phyloP scores from a whole-genome alignment of 768 basidiomycete genomes.

The Paxillus rubicundulus region DNA sequence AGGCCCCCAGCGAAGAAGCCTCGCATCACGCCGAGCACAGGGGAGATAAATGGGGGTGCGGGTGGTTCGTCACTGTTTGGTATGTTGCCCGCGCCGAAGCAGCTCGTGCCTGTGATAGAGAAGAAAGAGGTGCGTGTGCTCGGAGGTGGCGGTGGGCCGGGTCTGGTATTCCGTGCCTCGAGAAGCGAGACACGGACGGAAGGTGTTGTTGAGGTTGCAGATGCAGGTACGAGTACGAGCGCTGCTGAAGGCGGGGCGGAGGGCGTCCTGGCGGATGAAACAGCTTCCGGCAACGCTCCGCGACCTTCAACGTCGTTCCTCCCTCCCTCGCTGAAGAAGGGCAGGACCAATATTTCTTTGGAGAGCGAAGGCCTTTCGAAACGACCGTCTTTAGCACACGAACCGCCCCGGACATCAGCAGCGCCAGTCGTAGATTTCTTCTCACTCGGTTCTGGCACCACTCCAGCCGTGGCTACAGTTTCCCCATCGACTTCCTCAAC shows the following conservation, averaged over 20 bases:
- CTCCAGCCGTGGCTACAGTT: constrained; percentile 4
- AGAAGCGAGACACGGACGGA: constrained; percentile 8
- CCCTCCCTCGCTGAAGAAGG: constrained; percentile 58
- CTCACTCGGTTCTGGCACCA: constrained; percentile 47
- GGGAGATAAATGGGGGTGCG: constrained; percentile 30
- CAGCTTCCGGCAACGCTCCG: background rate
- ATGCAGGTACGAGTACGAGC: constrained; percentile 14
- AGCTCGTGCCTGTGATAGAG: constrained; percentile 37
- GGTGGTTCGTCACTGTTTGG: constrained; percentile 63
- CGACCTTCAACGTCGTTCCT: constrained; percentile 46
- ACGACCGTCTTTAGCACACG: constrained; percentile 8
- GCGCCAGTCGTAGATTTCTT: constrained; percentile 61
- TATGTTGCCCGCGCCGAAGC: constrained; percentile 77
- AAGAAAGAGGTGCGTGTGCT: constrained; percentile 50
- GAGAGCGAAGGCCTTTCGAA: constrained; percentile 35
- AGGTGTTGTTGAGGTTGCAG: constrained; percentile 22
- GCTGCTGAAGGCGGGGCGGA: constrained; percentile 13
- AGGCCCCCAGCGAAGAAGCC: constrained; percentile 60
- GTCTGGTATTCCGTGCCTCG: constrained; percentile 55
- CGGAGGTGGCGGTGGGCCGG: constrained; percentile 60
- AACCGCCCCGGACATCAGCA: constrained; percentile 12
- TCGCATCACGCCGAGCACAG: constrained; percentile 40
- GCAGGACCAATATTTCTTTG: constrained; percentile 51
- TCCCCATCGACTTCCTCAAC: constrained; percentile 2
- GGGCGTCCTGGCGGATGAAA: constrained; percentile 10